Conservation (phyloP, 164 flowering plant genomes). For the Aristolochia fimbriata region DNA sequence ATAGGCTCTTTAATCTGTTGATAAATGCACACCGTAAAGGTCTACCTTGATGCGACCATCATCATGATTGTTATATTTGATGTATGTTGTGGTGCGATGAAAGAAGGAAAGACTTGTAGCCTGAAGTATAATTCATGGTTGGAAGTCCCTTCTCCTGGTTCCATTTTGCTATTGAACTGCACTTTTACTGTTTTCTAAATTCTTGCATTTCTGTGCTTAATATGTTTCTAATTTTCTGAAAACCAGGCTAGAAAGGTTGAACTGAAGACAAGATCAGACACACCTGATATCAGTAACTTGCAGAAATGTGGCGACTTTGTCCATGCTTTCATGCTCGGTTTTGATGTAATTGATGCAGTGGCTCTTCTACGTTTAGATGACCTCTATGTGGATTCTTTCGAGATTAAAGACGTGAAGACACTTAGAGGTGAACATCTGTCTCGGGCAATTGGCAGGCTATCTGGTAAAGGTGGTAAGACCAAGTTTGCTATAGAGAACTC, state of each 20-base stretch:
- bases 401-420: constrained; percentile 32
- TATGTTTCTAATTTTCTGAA: not conserved
- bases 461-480: constrained; percentile 33
- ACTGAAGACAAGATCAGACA: constrained; percentile 24
- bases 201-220: not conserved
- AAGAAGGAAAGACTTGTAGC: too few relatives aligned
- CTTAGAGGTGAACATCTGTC: constrained; percentile 28
- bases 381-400: constrained; percentile 28
- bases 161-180: not conserved
- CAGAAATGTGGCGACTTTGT: constrained; percentile 29
- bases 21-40: too few relatives aligned
- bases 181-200: not conserved
- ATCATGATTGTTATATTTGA: too few relatives aligned
- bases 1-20: too few relatives aligned
- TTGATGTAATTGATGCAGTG: constrained; percentile 23
- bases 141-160: too few relatives aligned
- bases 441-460: constrained; percentile 30
- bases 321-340: constrained; percentile 34
- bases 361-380: constrained; percentile 26
- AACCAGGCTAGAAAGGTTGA: constrained; percentile 23
- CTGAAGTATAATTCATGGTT: too few relatives aligned
- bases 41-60: too few relatives aligned
- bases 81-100: too few relatives aligned
- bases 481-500: constrained; percentile 29
- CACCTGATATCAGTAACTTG: constrained; percentile 25